A percentile compares a stretch with the other conserved stretches of the same genome.
These are phyloP conservation scores for Candida nemodendra DNA, from an alignment of 805 yeast genomes.

Conservation along the genomic window DNA sequence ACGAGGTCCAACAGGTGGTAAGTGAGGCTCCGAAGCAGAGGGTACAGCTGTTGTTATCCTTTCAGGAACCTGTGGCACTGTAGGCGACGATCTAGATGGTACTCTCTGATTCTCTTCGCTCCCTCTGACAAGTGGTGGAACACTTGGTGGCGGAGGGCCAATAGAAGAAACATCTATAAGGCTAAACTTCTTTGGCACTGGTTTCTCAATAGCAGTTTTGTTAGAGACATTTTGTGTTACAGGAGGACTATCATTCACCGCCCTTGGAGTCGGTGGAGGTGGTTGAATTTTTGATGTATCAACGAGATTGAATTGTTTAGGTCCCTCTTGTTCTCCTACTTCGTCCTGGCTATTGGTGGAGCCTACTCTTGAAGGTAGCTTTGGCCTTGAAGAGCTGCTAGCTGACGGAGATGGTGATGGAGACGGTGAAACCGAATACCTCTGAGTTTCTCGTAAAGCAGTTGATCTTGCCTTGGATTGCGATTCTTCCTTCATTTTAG, in stretches of 20 bases:
- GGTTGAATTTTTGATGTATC: slow-evolving; percentile 30
- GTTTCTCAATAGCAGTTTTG: slow-evolving; percentile 2
- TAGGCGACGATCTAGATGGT: not conserved
- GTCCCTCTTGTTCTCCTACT: slow-evolving; percentile 7
- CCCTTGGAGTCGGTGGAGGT: slow-evolving; percentile 26
- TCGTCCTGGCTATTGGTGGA: slow-evolving; percentile 4
- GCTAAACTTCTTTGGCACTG: slow-evolving; percentile 15
- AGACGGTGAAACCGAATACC: slow-evolving; percentile 4
- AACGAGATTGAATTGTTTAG: slow-evolving; percentile 23
- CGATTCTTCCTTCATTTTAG: slow-evolving; percentile 29
- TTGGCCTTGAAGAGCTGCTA: slow-evolving; percentile 10
- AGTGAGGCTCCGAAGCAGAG: not conserved
- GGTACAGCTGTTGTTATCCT: too few species aligned
- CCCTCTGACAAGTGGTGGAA: slow-evolving; percentile 10
- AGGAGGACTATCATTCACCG: slow-evolving; percentile 3
- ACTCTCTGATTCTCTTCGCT: slow-evolving; percentile 2
- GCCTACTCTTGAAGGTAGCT: slow-evolving; percentile 12
- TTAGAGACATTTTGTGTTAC: not conserved
- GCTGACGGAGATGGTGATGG: slow-evolving; percentile 8
- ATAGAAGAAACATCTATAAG: slow-evolving; percentile 19
- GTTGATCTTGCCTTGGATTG: slow-evolving; percentile 24
- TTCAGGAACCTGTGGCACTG: slow-evolving; percentile 2
- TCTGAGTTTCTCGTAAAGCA: slow-evolving; percentile 6
- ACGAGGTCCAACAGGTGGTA: slow-evolving; percentile 1
- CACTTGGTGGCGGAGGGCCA: slow-evolving; percentile 23